Conservation (phyloP, 257 asterid species). For the Leptodermis oblonga region DNA sequence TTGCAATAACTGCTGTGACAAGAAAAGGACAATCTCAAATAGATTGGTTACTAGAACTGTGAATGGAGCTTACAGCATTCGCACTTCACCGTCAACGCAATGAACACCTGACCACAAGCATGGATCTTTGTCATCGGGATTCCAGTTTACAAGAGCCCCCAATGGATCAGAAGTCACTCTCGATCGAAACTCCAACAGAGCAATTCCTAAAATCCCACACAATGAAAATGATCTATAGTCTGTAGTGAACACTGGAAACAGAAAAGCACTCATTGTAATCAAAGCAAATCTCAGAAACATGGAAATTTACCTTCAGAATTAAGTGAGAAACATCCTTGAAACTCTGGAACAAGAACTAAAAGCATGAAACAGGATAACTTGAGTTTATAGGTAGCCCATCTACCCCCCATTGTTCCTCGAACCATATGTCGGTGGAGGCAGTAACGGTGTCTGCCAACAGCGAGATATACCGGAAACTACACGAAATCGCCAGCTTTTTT, state of each 20-base stretch:
- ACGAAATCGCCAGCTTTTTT: slow-evolving; percentile 65
- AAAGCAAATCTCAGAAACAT: neutral
- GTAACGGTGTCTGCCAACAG: slow-evolving; percentile 52
- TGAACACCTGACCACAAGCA: slow-evolving; percentile 81
- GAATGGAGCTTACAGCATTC: slow-evolving; percentile 55
- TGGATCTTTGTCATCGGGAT: slow-evolving; percentile 53
- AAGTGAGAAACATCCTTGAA: slow-evolving; percentile 48
- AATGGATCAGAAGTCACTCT: slow-evolving; percentile 60
- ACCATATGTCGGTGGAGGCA: slow-evolving; percentile 52
- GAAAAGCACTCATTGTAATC: neutral
- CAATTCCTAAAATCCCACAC: slow-evolving; percentile 48
- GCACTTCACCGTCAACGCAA: slow-evolving; percentile 64
- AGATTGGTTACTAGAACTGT: neutral
- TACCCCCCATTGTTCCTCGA: slow-evolving; percentile 57
- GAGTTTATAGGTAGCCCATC: slow-evolving; percentile 51
- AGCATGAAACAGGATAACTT: slow-evolving; percentile 38
- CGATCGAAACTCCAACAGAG: slow-evolving; percentile 57
- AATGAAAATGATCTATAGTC: neutral
- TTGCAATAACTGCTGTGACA: neutral
- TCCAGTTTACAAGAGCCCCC: slow-evolving; percentile 68
- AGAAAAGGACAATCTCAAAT: neutral
- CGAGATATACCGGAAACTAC: slow-evolving; percentile 42
- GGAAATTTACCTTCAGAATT: slow-evolving; percentile 61
- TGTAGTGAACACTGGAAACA: neutral
- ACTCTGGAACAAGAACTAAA: slow-evolving; percentile 38